A percentile compares a stretch with the other conserved stretches of the same genome.
Conservation (phyloP, 352 stramenopile species). For the Globisporangium cylindrosporum region DNA sequence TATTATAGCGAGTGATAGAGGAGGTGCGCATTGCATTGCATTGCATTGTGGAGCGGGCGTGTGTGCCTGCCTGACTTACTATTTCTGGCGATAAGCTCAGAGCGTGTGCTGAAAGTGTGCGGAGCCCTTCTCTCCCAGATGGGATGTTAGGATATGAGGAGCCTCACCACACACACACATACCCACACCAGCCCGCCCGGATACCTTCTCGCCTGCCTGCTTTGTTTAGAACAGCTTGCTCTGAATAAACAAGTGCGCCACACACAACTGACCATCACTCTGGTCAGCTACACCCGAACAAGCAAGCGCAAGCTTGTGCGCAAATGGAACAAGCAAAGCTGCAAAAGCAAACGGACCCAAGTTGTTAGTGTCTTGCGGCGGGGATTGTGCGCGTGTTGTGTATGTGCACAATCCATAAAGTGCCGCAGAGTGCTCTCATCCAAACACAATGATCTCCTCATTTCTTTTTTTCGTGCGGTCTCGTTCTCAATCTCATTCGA, state of each 20-base stretch:
- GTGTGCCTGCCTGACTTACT: neutral
- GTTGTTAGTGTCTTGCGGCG: neutral
- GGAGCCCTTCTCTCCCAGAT: conserved; percentile 1
- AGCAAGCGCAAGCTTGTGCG: neutral
- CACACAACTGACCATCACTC: neutral
- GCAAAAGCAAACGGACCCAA: neutral
- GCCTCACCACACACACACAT: too few relatives aligned
- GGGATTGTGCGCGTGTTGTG: neutral
- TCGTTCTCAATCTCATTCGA: neutral
- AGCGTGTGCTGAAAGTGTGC: conserved; percentile 1
- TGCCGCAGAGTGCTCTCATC: neutral
- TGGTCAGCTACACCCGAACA: neutral
- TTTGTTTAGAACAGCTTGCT: neutral
- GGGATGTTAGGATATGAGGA: neutral
- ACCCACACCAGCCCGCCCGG: neutral
- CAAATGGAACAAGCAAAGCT: neutral
- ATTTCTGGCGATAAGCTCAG: conserved; percentile 18
- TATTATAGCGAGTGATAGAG: neutral
- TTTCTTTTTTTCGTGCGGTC: neutral
- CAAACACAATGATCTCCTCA: neutral
- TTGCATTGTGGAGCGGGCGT: neutral
- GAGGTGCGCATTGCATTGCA: neutral
- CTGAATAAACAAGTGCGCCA: neutral
- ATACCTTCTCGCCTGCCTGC: neutral
- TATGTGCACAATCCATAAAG: neutral